Conservation (phyloP, 352 stramenopile genomes). For the Globisporangium nagaii region DNA sequence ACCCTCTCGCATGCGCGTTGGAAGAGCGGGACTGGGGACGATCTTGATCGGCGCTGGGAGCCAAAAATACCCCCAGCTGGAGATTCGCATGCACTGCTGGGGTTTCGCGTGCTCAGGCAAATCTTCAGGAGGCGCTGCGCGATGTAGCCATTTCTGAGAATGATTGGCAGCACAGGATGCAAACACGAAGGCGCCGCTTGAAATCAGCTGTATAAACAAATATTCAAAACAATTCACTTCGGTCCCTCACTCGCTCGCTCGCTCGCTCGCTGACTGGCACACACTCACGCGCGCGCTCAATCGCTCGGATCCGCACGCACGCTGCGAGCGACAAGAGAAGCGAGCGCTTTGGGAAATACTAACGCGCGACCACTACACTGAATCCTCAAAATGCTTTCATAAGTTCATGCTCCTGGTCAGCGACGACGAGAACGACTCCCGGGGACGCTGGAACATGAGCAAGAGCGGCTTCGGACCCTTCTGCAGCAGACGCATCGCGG, state of each 20-base stretch:
- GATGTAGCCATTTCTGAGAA: background rate
- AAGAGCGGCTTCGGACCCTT: conserved; percentile 82
- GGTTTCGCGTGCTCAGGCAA: no score
- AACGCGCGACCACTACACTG: background rate
- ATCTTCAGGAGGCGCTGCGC: no score
- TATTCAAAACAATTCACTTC: conserved; percentile 49
- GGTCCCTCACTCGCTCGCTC: conserved; percentile 5
- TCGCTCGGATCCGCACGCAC: background rate
- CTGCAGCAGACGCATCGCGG: conserved; percentile 82
- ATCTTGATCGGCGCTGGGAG: background rate
- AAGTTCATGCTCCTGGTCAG: conserved; percentile 26
- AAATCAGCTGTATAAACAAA: conserved; percentile 34
- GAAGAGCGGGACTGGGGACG: no score
- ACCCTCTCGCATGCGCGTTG: no score
- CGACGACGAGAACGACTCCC: conserved; percentile 22
- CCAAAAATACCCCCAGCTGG: background rate
- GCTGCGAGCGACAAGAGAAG: background rate
- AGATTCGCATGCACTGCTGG: background rate
- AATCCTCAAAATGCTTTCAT: conserved; percentile 1
- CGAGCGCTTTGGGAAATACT: conserved; percentile 1
- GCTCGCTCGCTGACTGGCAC: background rate
- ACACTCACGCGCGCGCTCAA: background rate
- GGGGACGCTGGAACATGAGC: conserved; percentile 82
- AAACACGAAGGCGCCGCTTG: background rate
- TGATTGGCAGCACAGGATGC: background rate